phyloP scores from a whole-genome alignment of 2,329 filamentous ascomycete genomes.

The Trichoderma simmonsii region DNA sequence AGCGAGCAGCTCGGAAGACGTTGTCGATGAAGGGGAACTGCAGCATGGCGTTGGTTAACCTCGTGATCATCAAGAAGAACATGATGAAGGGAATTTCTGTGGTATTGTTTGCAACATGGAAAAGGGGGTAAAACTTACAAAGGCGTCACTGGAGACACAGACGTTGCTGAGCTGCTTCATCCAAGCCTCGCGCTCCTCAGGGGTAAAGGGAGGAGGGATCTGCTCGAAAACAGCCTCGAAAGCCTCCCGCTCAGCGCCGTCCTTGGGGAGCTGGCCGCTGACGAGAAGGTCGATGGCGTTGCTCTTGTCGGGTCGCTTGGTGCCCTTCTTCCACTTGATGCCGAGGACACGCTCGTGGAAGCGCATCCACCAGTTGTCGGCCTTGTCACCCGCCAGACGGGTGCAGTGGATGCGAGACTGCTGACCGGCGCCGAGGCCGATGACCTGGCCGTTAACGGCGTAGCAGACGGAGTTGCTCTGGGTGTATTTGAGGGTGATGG shows the following conservation, averaged over 20 bases:
- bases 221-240: constrained; percentile 91
- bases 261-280: constrained; percentile 81
- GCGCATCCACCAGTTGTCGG: constrained; percentile 99
- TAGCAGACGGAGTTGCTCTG: constrained; percentile 99
- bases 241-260: constrained; percentile 76
- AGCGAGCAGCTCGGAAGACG: constrained; percentile 84
- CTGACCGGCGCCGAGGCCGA: constrained; percentile 93
- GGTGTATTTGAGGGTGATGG: constrained; percentile 97
- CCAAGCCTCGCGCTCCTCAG: constrained; percentile 84
- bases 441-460: constrained; percentile 85
- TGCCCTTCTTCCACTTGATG: constrained; percentile 96
- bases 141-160: constrained; percentile 88
- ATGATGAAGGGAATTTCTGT: neutral
- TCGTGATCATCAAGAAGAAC: neutral
- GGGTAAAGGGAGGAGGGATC: constrained; percentile 77
- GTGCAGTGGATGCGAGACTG: constrained; percentile 99
- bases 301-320: constrained; percentile 94
- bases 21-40: constrained; percentile 99
- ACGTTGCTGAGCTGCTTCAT: constrained; percentile 77
- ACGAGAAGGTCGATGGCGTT: constrained; percentile 96
- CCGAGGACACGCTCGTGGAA: constrained; percentile 86
- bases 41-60: neutral
- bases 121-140: constrained; percentile 58
- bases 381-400: constrained; percentile 93
- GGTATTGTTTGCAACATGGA: neutral